Base-by-base conservation (phyloP, 2,329 filamentous ascomycete species). In the Pestalotiopsis sp. region DNA sequence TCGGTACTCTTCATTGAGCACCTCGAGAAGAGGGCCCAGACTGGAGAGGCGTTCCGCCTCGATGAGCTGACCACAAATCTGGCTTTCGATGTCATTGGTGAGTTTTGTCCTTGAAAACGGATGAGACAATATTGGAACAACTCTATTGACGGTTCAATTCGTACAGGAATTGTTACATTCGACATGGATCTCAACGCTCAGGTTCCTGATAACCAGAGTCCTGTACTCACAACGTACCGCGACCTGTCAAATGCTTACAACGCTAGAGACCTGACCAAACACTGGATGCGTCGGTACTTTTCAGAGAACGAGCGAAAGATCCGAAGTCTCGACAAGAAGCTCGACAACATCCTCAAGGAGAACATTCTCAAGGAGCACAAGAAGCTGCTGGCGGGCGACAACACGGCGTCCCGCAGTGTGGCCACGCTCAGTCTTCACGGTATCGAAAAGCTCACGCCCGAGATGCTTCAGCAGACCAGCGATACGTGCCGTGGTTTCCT, bases 401-500 rank as follows among this genome's bases (percentile, higher is more conserved):
- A 36, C 39, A 62, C 57, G 11, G 66, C 57, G 12, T 61, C 66
- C 23, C 66, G 66, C 23, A 67, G 66, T 45, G 66, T 67, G 6
- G 65, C 38, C 58, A 68, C 49, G 68, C 69, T 72, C 14, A 72
- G 71, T 41, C 59, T 72, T 13, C 67, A 71, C 13, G 70, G 67
- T 13, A 67, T 67, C 4, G 39, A 62, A 17, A 65, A 52, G 2
- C 59, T 73, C 9, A 72, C 67, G 1, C 63, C 69, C 1, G 25
- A 71, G 14, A 66, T 68, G 1, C 39, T 73, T 1, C 69, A 71
- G 17, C 67, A 68, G 27, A 71, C 71, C 1, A 71, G 68, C 9
- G 72, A 74, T 41, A 71, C 73, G 23, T 59, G 72, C 2, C 68
- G 65, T 2, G 73, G 65, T 7, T 73, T 74, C 41, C 68, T 74